Percentiles rank a stretch among this genome's conserved stretches.
Conservation (phyloP, 139 green algal genomes). For the Prasinococcaceae sp. region DNA sequence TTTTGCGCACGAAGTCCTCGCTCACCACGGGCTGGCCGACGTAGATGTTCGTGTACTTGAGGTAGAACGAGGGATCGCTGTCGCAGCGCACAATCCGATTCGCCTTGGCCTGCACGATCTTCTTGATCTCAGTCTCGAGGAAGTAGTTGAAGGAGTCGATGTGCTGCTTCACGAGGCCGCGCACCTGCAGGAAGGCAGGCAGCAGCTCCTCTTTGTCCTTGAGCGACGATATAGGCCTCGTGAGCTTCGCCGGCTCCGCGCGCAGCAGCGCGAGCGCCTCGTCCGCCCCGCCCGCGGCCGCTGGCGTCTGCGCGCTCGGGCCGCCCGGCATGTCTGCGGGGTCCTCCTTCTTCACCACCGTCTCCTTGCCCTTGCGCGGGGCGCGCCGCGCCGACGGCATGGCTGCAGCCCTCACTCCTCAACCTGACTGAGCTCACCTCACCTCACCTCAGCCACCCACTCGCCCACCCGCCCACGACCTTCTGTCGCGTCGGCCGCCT, state of each 20-base stretch:
- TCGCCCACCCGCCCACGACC: no score
- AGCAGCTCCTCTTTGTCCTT: slow-evolving; percentile 90
- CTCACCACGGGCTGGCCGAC: slow-evolving; percentile 79
- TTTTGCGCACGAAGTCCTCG: slow-evolving; percentile 61
- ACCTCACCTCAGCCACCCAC: no score
- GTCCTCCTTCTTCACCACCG: no score
- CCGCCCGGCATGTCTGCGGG: no score
- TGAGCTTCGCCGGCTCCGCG: slow-evolving; percentile 45
- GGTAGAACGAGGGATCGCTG: slow-evolving; percentile 93
- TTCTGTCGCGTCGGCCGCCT: no score
- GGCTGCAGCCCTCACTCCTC: no score
- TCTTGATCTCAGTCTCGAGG: slow-evolving; percentile 88
- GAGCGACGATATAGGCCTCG: slow-evolving; percentile 54
- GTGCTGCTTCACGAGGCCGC: slow-evolving; percentile 89
- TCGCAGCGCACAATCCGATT: slow-evolving; percentile 90
- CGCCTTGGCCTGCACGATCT: slow-evolving; percentile 87
- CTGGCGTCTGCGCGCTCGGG: no score
- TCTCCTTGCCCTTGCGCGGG: no score
- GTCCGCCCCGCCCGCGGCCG: no score
- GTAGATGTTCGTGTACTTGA: slow-evolving; percentile 79
- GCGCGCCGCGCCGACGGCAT: no score
- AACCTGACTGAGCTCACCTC: no score
- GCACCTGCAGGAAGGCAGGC: slow-evolving; percentile 73
- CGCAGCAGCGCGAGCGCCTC: no score
- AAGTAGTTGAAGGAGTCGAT: slow-evolving; percentile 98